Percentiles rank a stretch among this genome's conserved stretches.
Evolutionary conservation across 768 basidiomycete genomes (phyloP).

Genomic region (Trametes coccinea): DNA sequence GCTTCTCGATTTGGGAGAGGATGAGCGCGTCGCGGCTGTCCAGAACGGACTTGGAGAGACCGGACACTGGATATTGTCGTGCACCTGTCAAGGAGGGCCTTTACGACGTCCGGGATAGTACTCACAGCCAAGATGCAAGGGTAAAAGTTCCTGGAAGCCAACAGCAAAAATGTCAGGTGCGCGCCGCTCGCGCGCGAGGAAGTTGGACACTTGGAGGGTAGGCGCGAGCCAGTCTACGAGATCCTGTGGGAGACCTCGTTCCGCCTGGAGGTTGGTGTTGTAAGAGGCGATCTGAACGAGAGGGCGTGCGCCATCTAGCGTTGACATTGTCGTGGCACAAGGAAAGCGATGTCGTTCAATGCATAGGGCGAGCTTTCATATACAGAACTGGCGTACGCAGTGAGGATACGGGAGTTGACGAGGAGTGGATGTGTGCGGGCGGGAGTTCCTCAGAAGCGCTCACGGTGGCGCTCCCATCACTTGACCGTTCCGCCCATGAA

Average conservation of each 20-base stretch:
- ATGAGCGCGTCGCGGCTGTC: conserved; percentile 71
- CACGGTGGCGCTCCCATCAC: too few species aligned
- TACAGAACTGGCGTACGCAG: too few species aligned
- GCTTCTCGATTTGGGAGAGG: conserved; percentile 67
- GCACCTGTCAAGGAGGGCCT: too few species aligned
- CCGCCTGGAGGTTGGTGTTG: conserved; percentile 88
- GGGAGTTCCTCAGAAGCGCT: too few species aligned
- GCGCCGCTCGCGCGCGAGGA: conserved; percentile 61
- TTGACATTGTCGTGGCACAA: conserved; percentile 11
- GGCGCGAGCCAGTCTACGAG: conserved; percentile 92
- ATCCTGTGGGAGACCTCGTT: conserved; percentile 73
- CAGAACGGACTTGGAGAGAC: conserved; percentile 70
- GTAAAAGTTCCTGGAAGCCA: conserved; percentile 91
- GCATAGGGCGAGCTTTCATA: too few species aligned
- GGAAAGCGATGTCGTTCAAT: too few species aligned
- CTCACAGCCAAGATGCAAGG: conserved; percentile 84
- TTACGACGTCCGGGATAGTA: conserved; percentile 21
- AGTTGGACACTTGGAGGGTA: conserved; percentile 71
- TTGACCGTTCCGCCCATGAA: too few species aligned
- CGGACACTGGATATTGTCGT: conserved; percentile 56
- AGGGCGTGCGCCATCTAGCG: conserved; percentile 31
- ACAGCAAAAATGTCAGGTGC: conserved; percentile 88
- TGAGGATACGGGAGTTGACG: not conserved
- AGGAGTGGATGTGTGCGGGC: not conserved
- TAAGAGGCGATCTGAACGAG: conserved; percentile 85